These are phyloP conservation scores for Gigaspora rosea DNA, from an alignment of 192 early-diverging fungal genomes.

Conservation along the genomic window DNA sequence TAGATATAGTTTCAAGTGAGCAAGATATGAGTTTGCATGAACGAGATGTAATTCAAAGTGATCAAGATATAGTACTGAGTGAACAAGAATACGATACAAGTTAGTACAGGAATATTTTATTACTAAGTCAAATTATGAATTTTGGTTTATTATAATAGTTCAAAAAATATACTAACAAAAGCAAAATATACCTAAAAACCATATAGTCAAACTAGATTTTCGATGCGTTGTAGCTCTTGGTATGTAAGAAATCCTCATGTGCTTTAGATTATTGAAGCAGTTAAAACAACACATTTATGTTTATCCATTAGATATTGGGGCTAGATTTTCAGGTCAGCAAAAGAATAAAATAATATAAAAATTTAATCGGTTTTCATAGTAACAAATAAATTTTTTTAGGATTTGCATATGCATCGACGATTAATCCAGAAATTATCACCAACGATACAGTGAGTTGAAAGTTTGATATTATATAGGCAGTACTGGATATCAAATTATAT, in stretches of 20 bases:
- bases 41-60: too few species aligned
- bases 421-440: constrained; percentile 19
- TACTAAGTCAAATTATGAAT: too few species aligned
- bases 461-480: too few species aligned
- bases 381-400: neutral
- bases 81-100: too few species aligned
- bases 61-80: too few species aligned
- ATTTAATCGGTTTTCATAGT: neutral
- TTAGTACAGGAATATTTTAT: too few species aligned
- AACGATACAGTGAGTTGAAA: constrained; percentile 11
- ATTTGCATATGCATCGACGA: constrained; percentile 24
- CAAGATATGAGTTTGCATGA: too few species aligned
- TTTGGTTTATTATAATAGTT: too few species aligned
- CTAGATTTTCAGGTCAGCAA: constrained; percentile 25
- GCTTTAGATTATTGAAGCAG: neutral
- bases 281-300: neutral
- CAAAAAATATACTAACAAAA: too few species aligned
- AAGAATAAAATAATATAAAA: neutral
- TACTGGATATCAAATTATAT: neutral
- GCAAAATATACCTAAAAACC: too few species aligned
- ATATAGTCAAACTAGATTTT: constrained; percentile 11
- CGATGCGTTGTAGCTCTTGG: constrained; percentile 18
- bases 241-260: neutral
- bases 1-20: too few species aligned
- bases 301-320: constrained; percentile 10